Evolutionary conservation across 805 yeast species (phyloP).

Genomic region (Grigorovia yakushimaensis): DNA sequence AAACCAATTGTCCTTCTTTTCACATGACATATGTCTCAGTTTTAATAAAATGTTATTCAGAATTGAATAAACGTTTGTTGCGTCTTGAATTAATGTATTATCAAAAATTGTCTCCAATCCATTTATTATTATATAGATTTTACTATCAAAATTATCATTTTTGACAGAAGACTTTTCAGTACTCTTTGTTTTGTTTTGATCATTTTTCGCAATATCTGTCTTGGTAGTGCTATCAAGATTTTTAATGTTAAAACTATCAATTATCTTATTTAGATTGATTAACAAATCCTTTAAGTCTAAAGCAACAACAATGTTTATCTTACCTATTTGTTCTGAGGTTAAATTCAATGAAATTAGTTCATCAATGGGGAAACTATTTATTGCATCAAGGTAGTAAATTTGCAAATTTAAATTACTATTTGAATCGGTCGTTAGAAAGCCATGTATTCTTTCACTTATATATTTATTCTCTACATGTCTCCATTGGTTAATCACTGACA

Average conservation of each 20-base stretch:
- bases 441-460: not conserved
- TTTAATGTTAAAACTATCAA: not conserved
- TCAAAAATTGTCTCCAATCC: constrained; percentile 25
- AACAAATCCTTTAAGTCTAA: constrained; percentile 21
- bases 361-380: constrained; percentile 23
- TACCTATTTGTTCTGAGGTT: constrained; percentile 5
- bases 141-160: not conserved
- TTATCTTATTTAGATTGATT: constrained; percentile 7
- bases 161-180: no score
- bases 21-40: constrained; percentile 9
- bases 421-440: not conserved
- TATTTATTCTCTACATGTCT: not conserved
- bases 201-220: not conserved
- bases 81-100: constrained; percentile 15
- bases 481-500: not conserved
- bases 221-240: not conserved
- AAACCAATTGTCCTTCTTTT: not conserved
- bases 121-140: constrained; percentile 11
- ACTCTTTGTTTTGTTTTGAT: no score
- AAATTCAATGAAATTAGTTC: constrained; percentile 15
- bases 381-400: constrained; percentile 25
- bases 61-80: constrained; percentile 14
- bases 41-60: constrained; percentile 17
- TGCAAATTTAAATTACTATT: not conserved
- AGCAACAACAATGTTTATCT: constrained; percentile 20